A percentile compares a stretch with the other conserved stretches of the same genome.
Conservation (phyloP, 371 early-diverging fungal genomes). For the Cladochytrium tenue region DNA sequence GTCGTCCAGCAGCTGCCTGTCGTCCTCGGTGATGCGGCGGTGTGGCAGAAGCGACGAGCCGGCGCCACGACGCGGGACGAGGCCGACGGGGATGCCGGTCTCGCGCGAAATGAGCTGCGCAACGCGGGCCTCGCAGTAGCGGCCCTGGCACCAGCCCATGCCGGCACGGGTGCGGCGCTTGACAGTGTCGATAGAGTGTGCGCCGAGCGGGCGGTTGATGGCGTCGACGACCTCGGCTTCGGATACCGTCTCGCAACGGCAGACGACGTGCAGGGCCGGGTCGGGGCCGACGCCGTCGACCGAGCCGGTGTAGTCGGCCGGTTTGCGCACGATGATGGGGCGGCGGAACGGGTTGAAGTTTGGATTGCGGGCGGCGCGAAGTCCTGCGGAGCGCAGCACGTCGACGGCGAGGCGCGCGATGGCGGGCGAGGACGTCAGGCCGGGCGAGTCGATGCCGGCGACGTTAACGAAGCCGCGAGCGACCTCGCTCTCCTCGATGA, state of each 20-base stretch:
- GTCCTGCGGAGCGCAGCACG: constrained; percentile 16
- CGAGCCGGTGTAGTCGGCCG: constrained; percentile 17
- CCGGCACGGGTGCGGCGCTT: constrained; percentile 47
- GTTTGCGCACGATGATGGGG: constrained; percentile 34
- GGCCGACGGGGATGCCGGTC: constrained; percentile 22
- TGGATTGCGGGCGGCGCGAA: constrained; percentile 8
- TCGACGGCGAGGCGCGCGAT: constrained; percentile 32
- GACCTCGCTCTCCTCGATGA: constrained; percentile 31
- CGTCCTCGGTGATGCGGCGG: constrained; percentile 37
- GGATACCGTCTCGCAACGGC: constrained; percentile 45
- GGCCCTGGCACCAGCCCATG: constrained; percentile 48
- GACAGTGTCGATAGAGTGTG: constrained; percentile 35
- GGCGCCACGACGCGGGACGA: constrained; percentile 29
- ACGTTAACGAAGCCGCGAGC: constrained; percentile 39
- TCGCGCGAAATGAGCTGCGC: constrained; percentile 34
- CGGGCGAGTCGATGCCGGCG: constrained; percentile 49
- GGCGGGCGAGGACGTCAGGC: constrained; percentile 41
- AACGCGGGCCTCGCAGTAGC: constrained; percentile 36
- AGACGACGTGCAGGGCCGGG: constrained; percentile 37
- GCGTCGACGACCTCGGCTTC: constrained; percentile 46
- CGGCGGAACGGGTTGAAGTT: constrained; percentile 33
- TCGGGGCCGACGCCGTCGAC: constrained; percentile 33
- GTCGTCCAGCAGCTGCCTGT: constrained; percentile 31
- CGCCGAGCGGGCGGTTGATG: constrained; percentile 39
- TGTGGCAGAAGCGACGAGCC: constrained; percentile 42